Conservation (phyloP, 2,329 filamentous ascomycete genomes). For the Fusarium poae region DNA sequence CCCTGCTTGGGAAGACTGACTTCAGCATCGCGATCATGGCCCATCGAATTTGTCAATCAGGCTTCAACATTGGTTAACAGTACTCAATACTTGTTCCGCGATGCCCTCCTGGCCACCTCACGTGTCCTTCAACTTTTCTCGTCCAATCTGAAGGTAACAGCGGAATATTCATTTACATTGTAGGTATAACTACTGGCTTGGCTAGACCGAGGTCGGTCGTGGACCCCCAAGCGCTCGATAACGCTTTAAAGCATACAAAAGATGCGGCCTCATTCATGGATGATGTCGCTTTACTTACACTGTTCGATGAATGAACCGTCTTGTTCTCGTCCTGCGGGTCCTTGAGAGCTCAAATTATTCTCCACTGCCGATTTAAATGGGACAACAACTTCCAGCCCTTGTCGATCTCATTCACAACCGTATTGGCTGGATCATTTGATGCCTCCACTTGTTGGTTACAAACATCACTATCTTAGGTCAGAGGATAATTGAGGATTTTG, state of each 20-base stretch:
- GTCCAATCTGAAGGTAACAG: too few species aligned
- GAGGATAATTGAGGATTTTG: background rate
- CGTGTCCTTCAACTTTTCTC: background rate
- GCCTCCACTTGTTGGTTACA: background rate
- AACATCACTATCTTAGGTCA: background rate
- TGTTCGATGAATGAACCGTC: background rate
- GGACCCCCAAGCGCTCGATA: background rate
- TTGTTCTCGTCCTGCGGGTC: background rate
- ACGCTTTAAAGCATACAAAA: background rate
- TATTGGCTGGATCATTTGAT: background rate
- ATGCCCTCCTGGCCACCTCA: background rate
- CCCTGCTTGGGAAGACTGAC: background rate
- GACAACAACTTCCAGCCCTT: background rate
- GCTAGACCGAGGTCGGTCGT: too few species aligned
- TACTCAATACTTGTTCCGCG: too few species aligned
- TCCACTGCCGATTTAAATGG: background rate
- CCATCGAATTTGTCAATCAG: background rate
- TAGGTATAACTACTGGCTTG: background rate
- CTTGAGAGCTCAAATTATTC: background rate
- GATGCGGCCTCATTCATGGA: background rate
- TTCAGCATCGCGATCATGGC: background rate
- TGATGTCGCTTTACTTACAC: background rate
- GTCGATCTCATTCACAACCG: background rate
- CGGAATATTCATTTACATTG: background rate
- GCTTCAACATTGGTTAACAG: too few species aligned